Base-by-base conservation (phyloP, 1,139 yeast species). In the Saccharomyces hybrid region DNA sequence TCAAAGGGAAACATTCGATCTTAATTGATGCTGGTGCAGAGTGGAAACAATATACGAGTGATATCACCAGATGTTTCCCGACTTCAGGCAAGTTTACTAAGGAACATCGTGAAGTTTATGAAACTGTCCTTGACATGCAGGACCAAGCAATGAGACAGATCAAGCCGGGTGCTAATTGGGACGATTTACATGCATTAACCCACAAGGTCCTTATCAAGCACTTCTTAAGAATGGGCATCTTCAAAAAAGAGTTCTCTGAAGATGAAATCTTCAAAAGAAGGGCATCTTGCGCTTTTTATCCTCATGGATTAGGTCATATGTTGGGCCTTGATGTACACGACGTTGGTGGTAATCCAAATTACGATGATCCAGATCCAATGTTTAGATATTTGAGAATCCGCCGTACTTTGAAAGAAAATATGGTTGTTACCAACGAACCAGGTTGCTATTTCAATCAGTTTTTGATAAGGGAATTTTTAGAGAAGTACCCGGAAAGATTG, bases 1-100 rank as follows among this genome's bases (percentile, higher is more conserved):
- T 83, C 54, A 72, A 76, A 41, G 79, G 79, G 4, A 79, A 80
- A 61, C 83, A 81, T 57, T 79, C 93, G 3, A 79, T 93, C 11
- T 78, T 93, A 58, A 84, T 93, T 57, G 99, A 93, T 72, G 98
- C 98, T 4, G 99, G 99, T 52, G 96, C 97, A 6, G 98, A 91
- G 73, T 91, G 97, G 97, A 81, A 82, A 59, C 82, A 89, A 67
- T 93, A 93, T 70, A 93, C 97, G 4, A 79, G 91, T 50, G 99
- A 93, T 68, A 97, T 93, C 51, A 93, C 99, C 20, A 80, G 99
- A 69, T 87, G 95, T 67, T 93, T 90, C 80, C 99, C 99, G 25
- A 82, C 90, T 57, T 79, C 77, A 60, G 99, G 99, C 7, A 84
- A 84, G 57, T 93, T 97, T 91, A 80, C 93, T 11, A 79, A 79